phyloP scores from a whole-genome alignment of 352 stramenopile genomes.

The Globisporangium solare region DNA sequence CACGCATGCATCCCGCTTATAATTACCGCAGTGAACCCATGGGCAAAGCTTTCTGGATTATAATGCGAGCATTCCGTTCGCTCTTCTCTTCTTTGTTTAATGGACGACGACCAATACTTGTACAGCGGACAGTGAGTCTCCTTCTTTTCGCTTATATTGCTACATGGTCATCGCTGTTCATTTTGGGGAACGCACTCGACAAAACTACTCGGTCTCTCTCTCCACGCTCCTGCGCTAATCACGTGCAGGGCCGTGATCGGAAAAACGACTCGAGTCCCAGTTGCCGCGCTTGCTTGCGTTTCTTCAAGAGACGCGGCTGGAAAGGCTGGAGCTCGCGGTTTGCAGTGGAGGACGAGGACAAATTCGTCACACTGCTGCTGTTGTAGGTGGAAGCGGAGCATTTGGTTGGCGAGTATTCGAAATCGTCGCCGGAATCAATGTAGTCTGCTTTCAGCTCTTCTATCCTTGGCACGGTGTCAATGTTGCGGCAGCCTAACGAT shows the following conservation, averaged over 20 bases:
- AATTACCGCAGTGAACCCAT: too few species aligned
- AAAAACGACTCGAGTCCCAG: conserved; percentile 14
- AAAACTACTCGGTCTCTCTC: too few species aligned
- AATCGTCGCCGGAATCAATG: conserved; percentile 15
- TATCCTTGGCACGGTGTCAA: conserved; percentile 8
- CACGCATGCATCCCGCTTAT: background rate
- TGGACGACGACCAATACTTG: too few species aligned
- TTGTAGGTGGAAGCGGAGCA: background rate
- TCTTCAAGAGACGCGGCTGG: conserved; percentile 14
- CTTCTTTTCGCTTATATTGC: too few species aligned
- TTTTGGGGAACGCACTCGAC: too few species aligned
- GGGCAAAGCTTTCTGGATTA: background rate
- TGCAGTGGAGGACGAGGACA: background rate
- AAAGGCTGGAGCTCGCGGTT: conserved; percentile 5
- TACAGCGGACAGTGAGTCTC: too few species aligned
- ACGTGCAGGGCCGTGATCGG: conserved; percentile 10
- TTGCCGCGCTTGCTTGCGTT: conserved; percentile 13
- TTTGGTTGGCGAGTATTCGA: conserved; percentile 1
- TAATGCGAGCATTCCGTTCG: background rate
- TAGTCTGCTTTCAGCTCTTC: conserved; percentile 13
- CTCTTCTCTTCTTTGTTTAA: too few species aligned
- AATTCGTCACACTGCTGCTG: background rate
- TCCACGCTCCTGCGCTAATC: too few species aligned
- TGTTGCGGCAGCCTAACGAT: background rate
- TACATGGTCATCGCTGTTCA: too few species aligned